A percentile compares a stretch with the other conserved stretches of the same genome.
These are phyloP conservation scores for Luvunga scandens DNA, from an alignment of 345 rosid species.

Conservation along the genomic window DNA sequence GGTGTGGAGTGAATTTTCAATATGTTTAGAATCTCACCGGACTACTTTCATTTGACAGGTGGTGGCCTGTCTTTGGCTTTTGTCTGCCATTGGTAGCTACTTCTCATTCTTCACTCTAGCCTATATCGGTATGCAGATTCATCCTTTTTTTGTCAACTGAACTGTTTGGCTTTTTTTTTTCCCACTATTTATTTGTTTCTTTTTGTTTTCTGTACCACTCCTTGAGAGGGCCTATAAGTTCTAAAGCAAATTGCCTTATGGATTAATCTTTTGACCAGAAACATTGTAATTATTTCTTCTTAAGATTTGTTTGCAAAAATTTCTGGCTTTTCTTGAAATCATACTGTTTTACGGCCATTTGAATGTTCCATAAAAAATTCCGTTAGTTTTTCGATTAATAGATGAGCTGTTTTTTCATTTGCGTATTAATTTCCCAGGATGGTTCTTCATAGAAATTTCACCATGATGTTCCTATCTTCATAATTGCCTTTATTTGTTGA, in stretches of 20 bases:
- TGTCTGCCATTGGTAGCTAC: constrained; percentile 76
- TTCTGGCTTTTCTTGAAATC: not conserved
- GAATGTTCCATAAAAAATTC: not conserved
- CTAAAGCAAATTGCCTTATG: not conserved
- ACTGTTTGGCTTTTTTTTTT: not conserved
- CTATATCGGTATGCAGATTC: constrained; percentile 60
- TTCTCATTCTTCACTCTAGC: constrained; percentile 84
- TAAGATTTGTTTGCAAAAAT: not conserved
- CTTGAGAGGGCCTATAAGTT: not conserved
- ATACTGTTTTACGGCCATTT: not conserved
- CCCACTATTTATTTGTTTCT: not conserved
- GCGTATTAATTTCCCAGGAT: not conserved
- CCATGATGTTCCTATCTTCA: not conserved
- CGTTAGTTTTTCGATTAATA: not conserved
- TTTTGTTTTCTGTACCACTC: too few species aligned
- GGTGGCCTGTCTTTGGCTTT: constrained; percentile 83
- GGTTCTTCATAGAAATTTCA: not conserved
- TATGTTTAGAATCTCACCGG: not conserved
- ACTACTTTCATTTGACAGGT: constrained; percentile 50
- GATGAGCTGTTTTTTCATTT: not conserved
- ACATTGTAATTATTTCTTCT: not conserved
- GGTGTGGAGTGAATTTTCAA: not conserved
- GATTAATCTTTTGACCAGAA: not conserved
- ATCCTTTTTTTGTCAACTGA: constrained; percentile 4
- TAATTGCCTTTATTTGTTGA: constrained; percentile 21